Evolutionary conservation across 176 grass and related monocot genomes (phyloP), one percentile per base, ranked within the genome.

Genomic region (Stipa capillata): DNA sequence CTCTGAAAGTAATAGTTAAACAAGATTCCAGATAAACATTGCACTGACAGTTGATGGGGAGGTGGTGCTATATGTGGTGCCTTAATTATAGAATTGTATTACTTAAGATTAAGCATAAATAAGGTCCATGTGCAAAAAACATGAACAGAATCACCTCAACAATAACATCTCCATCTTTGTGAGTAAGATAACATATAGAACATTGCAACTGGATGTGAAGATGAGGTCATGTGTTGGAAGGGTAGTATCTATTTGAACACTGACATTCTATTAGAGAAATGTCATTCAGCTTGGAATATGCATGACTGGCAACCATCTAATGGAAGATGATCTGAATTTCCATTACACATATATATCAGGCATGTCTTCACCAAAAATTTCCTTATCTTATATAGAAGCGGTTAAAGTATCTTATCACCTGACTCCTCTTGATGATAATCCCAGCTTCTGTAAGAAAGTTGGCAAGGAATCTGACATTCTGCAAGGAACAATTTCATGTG

Each of bases 361-460:
- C 40, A 60, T 40, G 23, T 73, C 31, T 48, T 39, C 11, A 16
- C 7, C 9, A 24, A 60, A 74, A 37, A 10, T 11, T 44, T 39
- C 6, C 15, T 42, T 21, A 34, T 79, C 21, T 36, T 64, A 73
- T 27, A 8, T 45, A 28, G 5, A 39, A 6, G 48, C 0, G 16
- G 56, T 10, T 53, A 54, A 43, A 53, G 6, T 92, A 77, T 58
- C 62, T 53, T 28, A 24, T 79, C 86, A 94, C 94, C 82, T 97
- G 89, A 65, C 80, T 97, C 81, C 94, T 97, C 72, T 92, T 97
- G 59, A 94, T 92, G 67, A 97, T 94, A 81, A 97, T 97, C 53
- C 87, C 94, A 58, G 94, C 91, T 86, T 97, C 94, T 44, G 94
- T 97, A 70, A 97, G 51, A 59, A 97, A 97, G 60, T 94, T 92